A percentile compares a stretch with the other conserved stretches of the same genome.
phyloP scores from a whole-genome alignment of 1,139 yeast species.

The Saccharomyces hybrid region DNA sequence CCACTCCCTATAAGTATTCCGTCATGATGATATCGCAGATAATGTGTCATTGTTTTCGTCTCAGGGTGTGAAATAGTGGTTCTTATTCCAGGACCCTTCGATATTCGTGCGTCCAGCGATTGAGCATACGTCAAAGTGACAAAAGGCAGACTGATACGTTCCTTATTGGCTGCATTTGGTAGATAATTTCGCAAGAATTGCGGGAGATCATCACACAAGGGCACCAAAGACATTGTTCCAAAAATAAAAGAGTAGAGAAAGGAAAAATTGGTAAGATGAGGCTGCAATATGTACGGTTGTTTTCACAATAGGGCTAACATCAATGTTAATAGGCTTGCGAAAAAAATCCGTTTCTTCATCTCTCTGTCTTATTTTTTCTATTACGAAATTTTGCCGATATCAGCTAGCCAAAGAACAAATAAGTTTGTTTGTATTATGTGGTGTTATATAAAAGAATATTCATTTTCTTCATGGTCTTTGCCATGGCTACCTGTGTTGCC shows the following conservation, averaged over 20 bases:
- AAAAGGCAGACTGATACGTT: slow-evolving; percentile 35
- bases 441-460: neutral
- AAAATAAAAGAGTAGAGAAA: no score
- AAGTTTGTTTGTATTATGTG: neutral
- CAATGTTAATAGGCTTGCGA: neutral
- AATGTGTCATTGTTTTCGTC: slow-evolving; percentile 94
- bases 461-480: neutral
- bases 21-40: slow-evolving; percentile 68
- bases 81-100: slow-evolving; percentile 63
- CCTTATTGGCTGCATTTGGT: slow-evolving; percentile 29
- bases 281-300: no score
- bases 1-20: slow-evolving; percentile 78
- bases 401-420: neutral
- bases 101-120: slow-evolving; percentile 78
- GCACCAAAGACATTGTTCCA: slow-evolving; percentile 26
- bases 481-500: neutral
- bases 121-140: slow-evolving; percentile 89
- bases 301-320: neutral
- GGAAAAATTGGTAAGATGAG: neutral
- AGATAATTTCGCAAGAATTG: slow-evolving; percentile 36
- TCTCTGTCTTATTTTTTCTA: neutral
- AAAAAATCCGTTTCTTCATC: neutral
- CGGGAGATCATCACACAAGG: slow-evolving; percentile 33
- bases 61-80: slow-evolving; percentile 78
- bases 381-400: neutral